Evolutionary conservation across 208 protist species (phyloP).

Genomic region (Wallacemonas collosoma): DNA sequence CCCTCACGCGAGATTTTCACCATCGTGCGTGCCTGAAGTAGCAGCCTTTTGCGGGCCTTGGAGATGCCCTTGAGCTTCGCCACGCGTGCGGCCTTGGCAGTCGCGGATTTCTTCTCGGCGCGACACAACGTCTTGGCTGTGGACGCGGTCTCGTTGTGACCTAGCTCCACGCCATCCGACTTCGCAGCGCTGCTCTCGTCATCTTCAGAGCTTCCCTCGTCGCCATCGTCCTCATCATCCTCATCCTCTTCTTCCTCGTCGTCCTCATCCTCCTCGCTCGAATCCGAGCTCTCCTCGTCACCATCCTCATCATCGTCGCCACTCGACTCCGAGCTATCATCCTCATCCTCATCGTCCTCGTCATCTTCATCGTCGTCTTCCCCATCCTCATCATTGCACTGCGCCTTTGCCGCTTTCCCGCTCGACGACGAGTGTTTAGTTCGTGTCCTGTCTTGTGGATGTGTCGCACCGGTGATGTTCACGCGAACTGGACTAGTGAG

Average conservation of each 20-base stretch:
- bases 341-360: conserved; percentile 27
- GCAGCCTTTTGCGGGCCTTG: neutral
- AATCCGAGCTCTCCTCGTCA: conserved; percentile 17
- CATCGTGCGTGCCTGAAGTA: conserved; percentile 29
- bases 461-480: too few species aligned
- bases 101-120: conserved; percentile 11
- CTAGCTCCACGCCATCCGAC: conserved; percentile 10
- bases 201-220: conserved; percentile 10
- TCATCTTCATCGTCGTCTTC: neutral
- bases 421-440: too few species aligned
- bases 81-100: conserved; percentile 1
- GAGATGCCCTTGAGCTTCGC: conserved; percentile 16
- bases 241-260: conserved; percentile 30
- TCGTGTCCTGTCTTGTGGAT: too few species aligned
- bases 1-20: conserved; percentile 79
- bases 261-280: conserved; percentile 32
- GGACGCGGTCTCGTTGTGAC: conserved; percentile 13
- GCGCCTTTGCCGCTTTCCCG: too few species aligned
- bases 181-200: neutral
- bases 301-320: conserved; percentile 24
- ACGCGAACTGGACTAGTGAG: too few species aligned
- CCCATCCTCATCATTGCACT: too few species aligned
- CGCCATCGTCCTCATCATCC: conserved; percentile 19
- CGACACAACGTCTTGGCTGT: neutral
- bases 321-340: conserved; percentile 19